A percentile compares a stretch with the other conserved stretches of the same genome.
phyloP scores from a whole-genome alignment of 352 stramenopile genomes.

The Phytophthora nicotianae region DNA sequence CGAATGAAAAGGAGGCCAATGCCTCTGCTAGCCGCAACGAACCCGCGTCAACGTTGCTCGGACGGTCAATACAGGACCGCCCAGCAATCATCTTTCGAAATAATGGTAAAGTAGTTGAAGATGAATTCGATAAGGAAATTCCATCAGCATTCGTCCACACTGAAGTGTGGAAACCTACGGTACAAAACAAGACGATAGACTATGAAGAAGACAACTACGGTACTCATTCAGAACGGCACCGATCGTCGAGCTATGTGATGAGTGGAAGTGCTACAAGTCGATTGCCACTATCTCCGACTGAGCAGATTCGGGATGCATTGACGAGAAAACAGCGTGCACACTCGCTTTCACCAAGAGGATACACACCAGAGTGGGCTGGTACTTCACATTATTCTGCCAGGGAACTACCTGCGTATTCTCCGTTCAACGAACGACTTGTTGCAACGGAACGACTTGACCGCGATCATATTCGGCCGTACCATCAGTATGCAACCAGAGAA shows the following conservation, averaged over 20 bases:
- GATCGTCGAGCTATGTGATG: conserved; percentile 12
- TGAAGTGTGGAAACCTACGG: conserved; percentile 19
- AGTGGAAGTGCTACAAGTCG: conserved; percentile 25
- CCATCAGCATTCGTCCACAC: conserved; percentile 16
- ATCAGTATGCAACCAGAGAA: conserved; percentile 14
- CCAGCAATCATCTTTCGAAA: conserved; percentile 11
- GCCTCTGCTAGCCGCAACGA: conserved; percentile 48
- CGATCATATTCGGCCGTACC: conserved; percentile 24
- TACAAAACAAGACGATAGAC: conserved; percentile 3
- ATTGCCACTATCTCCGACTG: conserved; percentile 52
- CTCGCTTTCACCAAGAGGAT: conserved; percentile 20
- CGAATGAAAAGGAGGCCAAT: conserved; percentile 35
- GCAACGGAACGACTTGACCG: conserved; percentile 48
- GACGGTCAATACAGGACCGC: conserved; percentile 23
- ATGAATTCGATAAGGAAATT: conserved; percentile 22
- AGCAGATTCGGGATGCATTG: conserved; percentile 59
- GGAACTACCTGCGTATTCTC: conserved; percentile 30
- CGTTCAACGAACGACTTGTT: conserved; percentile 29
- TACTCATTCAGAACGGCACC: conserved; percentile 18
- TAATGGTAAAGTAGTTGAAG: conserved; percentile 28
- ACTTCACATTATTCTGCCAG: conserved; percentile 43
- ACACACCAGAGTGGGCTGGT: conserved; percentile 1
- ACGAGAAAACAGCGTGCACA: conserved; percentile 41
- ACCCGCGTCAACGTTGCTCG: conserved; percentile 48
- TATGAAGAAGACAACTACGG: conserved; percentile 20